These are phyloP conservation scores for Linaria vulgaris DNA, from an alignment of 257 asterid species.

Conservation along the genomic window DNA sequence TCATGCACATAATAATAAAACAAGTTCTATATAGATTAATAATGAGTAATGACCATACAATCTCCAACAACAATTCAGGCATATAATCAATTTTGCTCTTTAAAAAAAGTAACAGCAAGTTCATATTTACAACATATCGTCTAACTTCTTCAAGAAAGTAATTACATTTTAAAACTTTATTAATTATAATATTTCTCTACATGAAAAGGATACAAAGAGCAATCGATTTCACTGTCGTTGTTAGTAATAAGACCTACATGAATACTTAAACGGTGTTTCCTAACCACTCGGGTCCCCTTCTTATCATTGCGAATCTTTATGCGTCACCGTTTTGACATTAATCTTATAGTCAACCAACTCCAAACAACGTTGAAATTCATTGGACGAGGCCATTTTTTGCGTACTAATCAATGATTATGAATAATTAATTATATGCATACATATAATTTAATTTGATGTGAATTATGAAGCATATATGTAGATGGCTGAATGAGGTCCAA, in stretches of 20 bases:
- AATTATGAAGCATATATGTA: conserved; percentile 16
- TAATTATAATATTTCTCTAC: background rate
- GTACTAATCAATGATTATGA: conserved; percentile 24
- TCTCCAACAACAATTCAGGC: too few species aligned
- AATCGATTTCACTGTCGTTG: conserved; percentile 34
- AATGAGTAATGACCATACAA: too few species aligned
- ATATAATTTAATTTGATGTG: conserved; percentile 4
- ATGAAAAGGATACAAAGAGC: conserved; percentile 7
- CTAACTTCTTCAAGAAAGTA: too few species aligned
- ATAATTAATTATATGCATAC: too few species aligned
- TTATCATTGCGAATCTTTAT: conserved; percentile 55
- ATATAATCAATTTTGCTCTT: too few species aligned
- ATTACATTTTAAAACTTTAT: background rate
- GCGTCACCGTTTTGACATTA: conserved; percentile 57
- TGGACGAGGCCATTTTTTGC: background rate
- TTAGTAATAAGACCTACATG: conserved; percentile 13
- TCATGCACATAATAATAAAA: too few species aligned
- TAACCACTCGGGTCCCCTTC: conserved; percentile 66
- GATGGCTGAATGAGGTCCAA: conserved; percentile 24
- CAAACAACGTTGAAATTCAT: conserved; percentile 17
- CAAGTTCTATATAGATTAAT: too few species aligned
- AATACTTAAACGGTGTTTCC: conserved; percentile 52
- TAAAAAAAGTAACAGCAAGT: too few species aligned
- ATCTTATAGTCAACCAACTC: conserved; percentile 47
- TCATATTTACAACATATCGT: too few species aligned